These are phyloP conservation scores for Cucumis melo DNA, from an alignment of 306 rosid species.

Conservation along the genomic window DNA sequence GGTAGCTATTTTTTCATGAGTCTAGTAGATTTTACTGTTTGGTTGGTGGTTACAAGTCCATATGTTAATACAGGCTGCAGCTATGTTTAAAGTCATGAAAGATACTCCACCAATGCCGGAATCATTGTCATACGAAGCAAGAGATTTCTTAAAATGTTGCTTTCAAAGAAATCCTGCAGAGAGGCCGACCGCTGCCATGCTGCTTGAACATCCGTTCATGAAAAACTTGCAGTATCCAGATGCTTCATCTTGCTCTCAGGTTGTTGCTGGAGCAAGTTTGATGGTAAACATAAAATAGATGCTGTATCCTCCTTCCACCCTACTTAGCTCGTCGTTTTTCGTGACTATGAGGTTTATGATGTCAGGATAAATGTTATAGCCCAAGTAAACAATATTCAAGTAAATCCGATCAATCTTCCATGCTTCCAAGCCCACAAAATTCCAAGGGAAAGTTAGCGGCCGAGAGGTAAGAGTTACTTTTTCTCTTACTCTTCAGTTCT, in stretches of 20 bases:
- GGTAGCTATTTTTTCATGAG: neutral
- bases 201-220: slow-evolving; percentile 75
- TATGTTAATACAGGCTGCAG: slow-evolving; percentile 67
- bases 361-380: slow-evolving; percentile 45
- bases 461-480: slow-evolving; percentile 29
- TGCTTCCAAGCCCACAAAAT: slow-evolving; percentile 14
- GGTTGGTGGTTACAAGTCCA: slow-evolving; percentile 7
- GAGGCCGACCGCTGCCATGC: slow-evolving; percentile 50
- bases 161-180: slow-evolving; percentile 92
- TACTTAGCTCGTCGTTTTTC: slow-evolving; percentile 1
- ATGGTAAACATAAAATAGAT: slow-evolving; percentile 29
- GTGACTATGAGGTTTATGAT: slow-evolving; percentile 2
- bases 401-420: slow-evolving; percentile 27
- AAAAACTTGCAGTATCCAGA: slow-evolving; percentile 37
- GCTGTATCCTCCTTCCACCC: neutral
- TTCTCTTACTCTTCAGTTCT: slow-evolving; percentile 3
- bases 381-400: slow-evolving; percentile 35
- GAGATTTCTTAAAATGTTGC: slow-evolving; percentile 75
- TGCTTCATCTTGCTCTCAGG: slow-evolving; percentile 22
- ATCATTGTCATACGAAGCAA: slow-evolving; percentile 63
- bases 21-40: neutral
- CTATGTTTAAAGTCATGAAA: slow-evolving; percentile 87
- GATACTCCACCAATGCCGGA: slow-evolving; percentile 84
- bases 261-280: slow-evolving; percentile 20
- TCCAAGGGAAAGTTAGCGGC: slow-evolving; percentile 25